These are phyloP conservation scores for Aureobasidium sp. DNA, from an alignment of 2,329 filamentous ascomycete genomes.

Conservation along the genomic window DNA sequence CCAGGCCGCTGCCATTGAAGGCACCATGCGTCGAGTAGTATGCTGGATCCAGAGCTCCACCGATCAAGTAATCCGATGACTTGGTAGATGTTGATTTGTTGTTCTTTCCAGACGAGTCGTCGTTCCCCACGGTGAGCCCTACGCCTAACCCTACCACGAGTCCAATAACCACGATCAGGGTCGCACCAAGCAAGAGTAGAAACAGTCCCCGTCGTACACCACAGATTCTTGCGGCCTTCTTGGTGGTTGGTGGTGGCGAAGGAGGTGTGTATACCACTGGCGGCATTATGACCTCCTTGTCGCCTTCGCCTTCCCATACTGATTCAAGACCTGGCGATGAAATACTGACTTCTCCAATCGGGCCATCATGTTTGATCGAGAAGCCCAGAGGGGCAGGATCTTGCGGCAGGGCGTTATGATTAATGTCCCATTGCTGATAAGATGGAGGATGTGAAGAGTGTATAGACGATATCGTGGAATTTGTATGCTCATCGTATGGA, in stretches of 20 bases:
- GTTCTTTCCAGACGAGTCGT: conserved; percentile 20
- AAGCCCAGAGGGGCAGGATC: conserved; percentile 16
- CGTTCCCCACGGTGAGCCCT: conserved; percentile 30
- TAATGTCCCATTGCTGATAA: conserved; percentile 23
- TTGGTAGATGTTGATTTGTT: neutral
- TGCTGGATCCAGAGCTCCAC: conserved; percentile 33
- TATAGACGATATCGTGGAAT: neutral
- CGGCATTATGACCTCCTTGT: conserved; percentile 26
- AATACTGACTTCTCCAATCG: conserved; percentile 18
- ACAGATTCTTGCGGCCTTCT: conserved; percentile 19
- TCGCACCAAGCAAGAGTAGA: conserved; percentile 20
- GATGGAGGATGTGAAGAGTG: conserved; percentile 23
- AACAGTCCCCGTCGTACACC: conserved; percentile 21
- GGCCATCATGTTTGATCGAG: conserved; percentile 21
- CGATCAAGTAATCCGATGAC: conserved; percentile 27
- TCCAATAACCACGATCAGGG: conserved; percentile 28
- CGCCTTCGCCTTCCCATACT: conserved; percentile 23
- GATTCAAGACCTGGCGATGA: conserved; percentile 25
- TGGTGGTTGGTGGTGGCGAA: conserved; percentile 16
- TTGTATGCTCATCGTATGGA: neutral
- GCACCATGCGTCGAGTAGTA: conserved; percentile 37
- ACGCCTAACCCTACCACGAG: conserved; percentile 33
- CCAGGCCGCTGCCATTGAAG: conserved; percentile 43
- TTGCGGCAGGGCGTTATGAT: neutral
- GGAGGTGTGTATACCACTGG: neutral